Base-by-base conservation (phyloP, 768 basidiomycete genomes). In the Sistotremastrum suecicum region DNA sequence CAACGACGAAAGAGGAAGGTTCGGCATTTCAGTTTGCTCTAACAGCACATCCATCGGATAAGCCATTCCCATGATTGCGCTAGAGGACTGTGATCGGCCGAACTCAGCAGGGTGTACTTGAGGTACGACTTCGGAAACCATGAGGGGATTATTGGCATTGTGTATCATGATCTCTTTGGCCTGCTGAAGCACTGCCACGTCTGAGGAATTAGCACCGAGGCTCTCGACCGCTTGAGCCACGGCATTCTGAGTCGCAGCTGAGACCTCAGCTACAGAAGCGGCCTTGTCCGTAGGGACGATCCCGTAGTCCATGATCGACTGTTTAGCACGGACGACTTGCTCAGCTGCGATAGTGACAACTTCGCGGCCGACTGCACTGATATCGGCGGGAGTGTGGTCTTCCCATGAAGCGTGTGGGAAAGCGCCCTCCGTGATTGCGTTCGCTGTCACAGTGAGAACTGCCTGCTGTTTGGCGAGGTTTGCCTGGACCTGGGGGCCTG, bases 171-270 rank as follows among this genome's bases (percentile, higher is more conserved):
- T 20, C 20, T 20, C 20, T 20, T 20, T 20, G 20, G 20, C 20
- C 20, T 20, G 20, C 20, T 20, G 20, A 20, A 20, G 20, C 52
- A 87, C 83, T 53, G 87, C 83, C 43, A 88, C 79, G 55, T 85
- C 85, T 45, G 77, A 83, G 34, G 82, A 81, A 37, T 72, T 60
- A 10, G 77, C 74, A 32, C 83, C 82, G 37, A 77, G 76, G 58
- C 79, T 75, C 56, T 80, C 81, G 36, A 89, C 84, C 36, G 86
- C 86, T 56, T 80, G 75, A 34, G 84, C 87, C 49, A 89, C 84
- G 12, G 84, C 86, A 10, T 80, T 73, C 56, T 85, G 79, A 29
- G 86, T 74, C 41, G 72, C 73, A 34, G 70, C 71, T 4, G 74
- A 75, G 20, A 74, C 72, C 46, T 76, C 74, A 76, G 70, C 47